Evolutionary conservation across 768 basidiomycete genomes (phyloP).

Genomic region (Termitomyces sp.): DNA sequence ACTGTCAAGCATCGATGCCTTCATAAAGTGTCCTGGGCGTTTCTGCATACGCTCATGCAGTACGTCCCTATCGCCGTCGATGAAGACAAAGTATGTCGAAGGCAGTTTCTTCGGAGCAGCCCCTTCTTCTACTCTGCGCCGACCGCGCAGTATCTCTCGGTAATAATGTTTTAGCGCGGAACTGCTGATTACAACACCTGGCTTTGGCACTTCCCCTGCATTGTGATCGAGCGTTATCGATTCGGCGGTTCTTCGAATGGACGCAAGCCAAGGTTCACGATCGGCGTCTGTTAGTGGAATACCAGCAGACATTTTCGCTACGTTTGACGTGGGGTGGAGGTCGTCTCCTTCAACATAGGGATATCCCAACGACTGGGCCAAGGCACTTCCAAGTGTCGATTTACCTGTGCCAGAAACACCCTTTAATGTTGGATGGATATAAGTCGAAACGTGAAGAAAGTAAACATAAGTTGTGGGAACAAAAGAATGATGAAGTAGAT

Average conservation of each 20-base stretch:
- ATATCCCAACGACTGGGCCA: slow-evolving; percentile 55
- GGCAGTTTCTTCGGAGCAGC: slow-evolving; percentile 17
- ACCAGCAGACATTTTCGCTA: slow-evolving; percentile 83
- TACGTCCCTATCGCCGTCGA: slow-evolving; percentile 51
- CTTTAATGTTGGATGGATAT: slow-evolving; percentile 23
- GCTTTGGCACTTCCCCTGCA: slow-evolving; percentile 6
- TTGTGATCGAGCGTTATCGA: slow-evolving; percentile 17
- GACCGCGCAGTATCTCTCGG: slow-evolving; percentile 74
- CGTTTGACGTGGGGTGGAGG: slow-evolving; percentile 74
- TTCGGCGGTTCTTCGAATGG: slow-evolving; percentile 63
- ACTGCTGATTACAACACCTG: slow-evolving; percentile 78
- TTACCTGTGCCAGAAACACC: slow-evolving; percentile 75
- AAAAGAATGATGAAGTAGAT: neutral
- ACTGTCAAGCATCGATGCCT: slow-evolving; percentile 73
- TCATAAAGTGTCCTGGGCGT: slow-evolving; percentile 78
- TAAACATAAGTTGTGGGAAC: neutral
- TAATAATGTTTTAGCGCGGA: slow-evolving; percentile 81
- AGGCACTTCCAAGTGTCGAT: slow-evolving; percentile 57
- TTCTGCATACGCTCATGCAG: slow-evolving; percentile 58
- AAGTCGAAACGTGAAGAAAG: neutral
- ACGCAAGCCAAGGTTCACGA: slow-evolving; percentile 79
- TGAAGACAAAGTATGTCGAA: slow-evolving; percentile 77
- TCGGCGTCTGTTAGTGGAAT: slow-evolving; percentile 75
- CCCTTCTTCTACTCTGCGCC: neutral
- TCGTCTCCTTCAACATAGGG: slow-evolving; percentile 89